Percentiles rank a stretch among this genome's conserved stretches.
phyloP scores from a whole-genome alignment of 2,329 filamentous ascomycete genomes.

The Colletotrichum sp. region DNA sequence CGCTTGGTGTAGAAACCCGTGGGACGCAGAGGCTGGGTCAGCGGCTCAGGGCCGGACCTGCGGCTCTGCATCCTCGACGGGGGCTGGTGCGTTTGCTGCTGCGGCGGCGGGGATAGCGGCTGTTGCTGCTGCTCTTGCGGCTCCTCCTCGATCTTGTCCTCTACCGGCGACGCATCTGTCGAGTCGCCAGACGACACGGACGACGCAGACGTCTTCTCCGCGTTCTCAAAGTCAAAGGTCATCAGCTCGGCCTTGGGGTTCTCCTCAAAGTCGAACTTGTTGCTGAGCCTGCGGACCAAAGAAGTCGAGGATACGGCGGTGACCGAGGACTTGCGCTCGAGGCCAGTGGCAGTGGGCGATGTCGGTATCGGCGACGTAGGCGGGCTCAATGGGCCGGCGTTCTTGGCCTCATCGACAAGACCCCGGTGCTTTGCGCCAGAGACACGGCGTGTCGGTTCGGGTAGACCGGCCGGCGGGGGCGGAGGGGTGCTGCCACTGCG shows the following conservation, averaged over 20 bases:
- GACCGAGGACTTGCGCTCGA: constrained; percentile 25
- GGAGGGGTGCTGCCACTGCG: constrained; percentile 43
- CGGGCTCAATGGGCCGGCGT: constrained; percentile 46
- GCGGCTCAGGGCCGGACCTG: constrained; percentile 29
- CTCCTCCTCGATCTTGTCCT: constrained; percentile 25
- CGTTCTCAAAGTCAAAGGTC: constrained; percentile 9
- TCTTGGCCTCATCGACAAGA: constrained; percentile 55
- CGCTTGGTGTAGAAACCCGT: constrained; percentile 48
- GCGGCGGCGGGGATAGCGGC: constrained; percentile 22
- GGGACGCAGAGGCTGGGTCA: constrained; percentile 51
- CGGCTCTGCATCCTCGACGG: constrained; percentile 23
- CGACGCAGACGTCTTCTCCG: constrained; percentile 13
- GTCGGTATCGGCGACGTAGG: constrained; percentile 23
- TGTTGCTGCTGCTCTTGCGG: constrained; percentile 27
- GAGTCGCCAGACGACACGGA: constrained; percentile 9
- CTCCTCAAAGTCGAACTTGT: constrained; percentile 18
- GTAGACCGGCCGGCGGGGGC: constrained; percentile 38
- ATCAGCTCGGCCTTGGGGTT: constrained; percentile 10
- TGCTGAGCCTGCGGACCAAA: constrained; percentile 17
- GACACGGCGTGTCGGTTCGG: constrained; percentile 50
- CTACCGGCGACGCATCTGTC: constrained; percentile 2
- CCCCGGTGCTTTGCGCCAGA: constrained; percentile 52
- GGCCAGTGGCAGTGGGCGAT: background rate
- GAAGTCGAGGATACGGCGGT: constrained; percentile 14
- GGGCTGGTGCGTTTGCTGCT: constrained; percentile 13